phyloP scores from a whole-genome alignment of 2,329 filamentous ascomycete genomes.

The Phaeosphaeria sp. region DNA sequence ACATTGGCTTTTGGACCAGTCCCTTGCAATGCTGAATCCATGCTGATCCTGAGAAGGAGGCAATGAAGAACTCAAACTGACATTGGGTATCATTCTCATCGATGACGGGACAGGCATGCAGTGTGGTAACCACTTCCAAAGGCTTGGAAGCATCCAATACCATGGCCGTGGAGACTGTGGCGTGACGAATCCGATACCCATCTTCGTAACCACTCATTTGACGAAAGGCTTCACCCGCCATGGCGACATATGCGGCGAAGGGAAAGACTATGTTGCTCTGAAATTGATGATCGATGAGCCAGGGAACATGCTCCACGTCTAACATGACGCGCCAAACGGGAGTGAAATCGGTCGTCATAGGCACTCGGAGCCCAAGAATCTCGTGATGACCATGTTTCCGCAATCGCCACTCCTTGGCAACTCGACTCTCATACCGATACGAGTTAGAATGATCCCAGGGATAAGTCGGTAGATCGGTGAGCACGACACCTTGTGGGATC shows the following conservation, averaged over 20 bases:
- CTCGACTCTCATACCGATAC: conserved; percentile 8
- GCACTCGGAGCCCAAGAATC: conserved; percentile 5
- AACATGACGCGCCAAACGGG: conserved; percentile 29
- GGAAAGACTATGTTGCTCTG: conserved; percentile 29
- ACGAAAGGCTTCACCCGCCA: conserved; percentile 8
- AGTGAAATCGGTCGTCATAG: conserved; percentile 5
- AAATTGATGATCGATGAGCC: conserved; percentile 54
- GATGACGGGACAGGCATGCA: neutral
- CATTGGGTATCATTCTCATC: no score
- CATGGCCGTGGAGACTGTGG: conserved; percentile 9
- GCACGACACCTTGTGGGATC: neutral
- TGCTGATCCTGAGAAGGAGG: no score
- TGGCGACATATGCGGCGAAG: conserved; percentile 4
- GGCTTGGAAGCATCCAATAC: conserved; percentile 5
- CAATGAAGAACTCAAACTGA: no score
- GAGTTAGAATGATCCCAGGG: conserved; percentile 11
- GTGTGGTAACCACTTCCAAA: conserved; percentile 11
- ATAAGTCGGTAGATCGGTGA: conserved; percentile 15
- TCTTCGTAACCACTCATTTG: conserved; percentile 9
- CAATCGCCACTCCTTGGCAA: conserved; percentile 4
- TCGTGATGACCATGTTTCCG: conserved; percentile 26
- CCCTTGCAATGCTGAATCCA: no score
- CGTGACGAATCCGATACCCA: conserved; percentile 2
- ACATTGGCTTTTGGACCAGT: no score
- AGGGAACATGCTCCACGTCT: conserved; percentile 47